Evolutionary conservation across 495 filamentous ascomycete species (phyloP), one percentile per base, ranked within the genome.

Genomic region (Penicillium robsamsonii): DNA sequence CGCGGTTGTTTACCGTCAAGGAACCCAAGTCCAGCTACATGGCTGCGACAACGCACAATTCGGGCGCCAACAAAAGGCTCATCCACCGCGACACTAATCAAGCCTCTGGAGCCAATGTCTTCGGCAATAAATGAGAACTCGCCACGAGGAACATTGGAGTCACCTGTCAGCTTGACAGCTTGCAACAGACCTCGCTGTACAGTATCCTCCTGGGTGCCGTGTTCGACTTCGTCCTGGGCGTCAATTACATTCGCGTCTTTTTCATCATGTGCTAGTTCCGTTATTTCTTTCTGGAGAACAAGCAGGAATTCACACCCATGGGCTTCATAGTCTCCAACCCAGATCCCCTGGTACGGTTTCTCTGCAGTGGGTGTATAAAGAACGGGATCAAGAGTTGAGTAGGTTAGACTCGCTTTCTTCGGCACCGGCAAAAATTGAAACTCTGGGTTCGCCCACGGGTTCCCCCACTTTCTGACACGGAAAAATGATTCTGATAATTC

Each of bases 271-370:
- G 8, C 27, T 24, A 18, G 47, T 65, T 33, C 6, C 9, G 6
- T 11, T 8, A 20, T n/a, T 2, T 89, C 85, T 15, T 79, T 79
- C 69, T 97, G 93, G 53, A 87, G 69, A 35, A 97, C 76, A 5
- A 92, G 75, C 10, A 96, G 65, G 57, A 96, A 95, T 67, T 97
- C 92, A 70, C 89, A 95, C 2, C 92, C 91, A 64, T 97, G 92
- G 0, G 81, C 84, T 12, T 84, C 85, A 64, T 95, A 96, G 64
- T 96, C 91, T 5, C 93, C 93, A 10, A 93, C 87, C 89, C 90
- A 97, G 22, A 97, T 87, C 0, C 93, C 93, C 58, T 89, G 85
- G 64, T 82, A 96, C 1, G 91, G 92, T 66, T 91, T 90, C 40
- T 84, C 75, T n/a, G 70, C 67, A 0, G 91, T 92, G 0, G 92